Base-by-base conservation (phyloP, 176 grass and related monocot species). In the Raddia distichophylla region DNA sequence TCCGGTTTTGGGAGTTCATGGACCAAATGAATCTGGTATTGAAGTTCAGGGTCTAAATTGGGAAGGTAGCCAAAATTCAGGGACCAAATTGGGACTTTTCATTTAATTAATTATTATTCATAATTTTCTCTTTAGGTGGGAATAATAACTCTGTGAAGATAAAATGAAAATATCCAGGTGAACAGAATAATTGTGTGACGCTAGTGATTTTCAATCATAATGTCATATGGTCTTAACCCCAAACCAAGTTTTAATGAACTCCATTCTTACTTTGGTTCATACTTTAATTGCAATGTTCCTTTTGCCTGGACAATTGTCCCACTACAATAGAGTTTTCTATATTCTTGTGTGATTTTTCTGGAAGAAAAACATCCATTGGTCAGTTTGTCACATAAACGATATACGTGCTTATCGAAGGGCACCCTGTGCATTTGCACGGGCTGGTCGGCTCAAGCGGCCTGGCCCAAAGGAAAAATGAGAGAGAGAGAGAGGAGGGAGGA, bases 211-310 rank as follows among this genome's bases (percentile, higher is more conserved):
- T 22, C 33, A 10, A 68, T 17, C 67, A 42, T 49, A 52, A 80
- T 80, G 50, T 15, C 32, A 67, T 0, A 68, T 37, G 4, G 50
- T 51, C 6, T 7, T 67, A 54, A 79, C 48, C 17, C 8, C 14
- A 64, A 78, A 78, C 45, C 33, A 12, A 35, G 48, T 33, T n/a
- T 44, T 45, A 18, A 71, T 50, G 68, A 71, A 71, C 46, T 50
- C 72, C 40, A 42, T 59, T 75, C 53, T 59, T 34, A 59, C 6
- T 60, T 32, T 61, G 42, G 51, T 67, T 13, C 11, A 15, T 79
- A 73, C 59, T 51, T 72, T 73, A 52, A 65, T 78, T 62, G 19
- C 40, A 68, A 77, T 33, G 11, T 77, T 72, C 58, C 12, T 7
- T 6, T 17, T 77, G 12, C 40, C 55, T 55, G 15, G 12, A 48